Evolutionary conservation across 495 filamentous ascomycete genomes (phyloP).

Genomic region (Cudoniella acicularis): DNA sequence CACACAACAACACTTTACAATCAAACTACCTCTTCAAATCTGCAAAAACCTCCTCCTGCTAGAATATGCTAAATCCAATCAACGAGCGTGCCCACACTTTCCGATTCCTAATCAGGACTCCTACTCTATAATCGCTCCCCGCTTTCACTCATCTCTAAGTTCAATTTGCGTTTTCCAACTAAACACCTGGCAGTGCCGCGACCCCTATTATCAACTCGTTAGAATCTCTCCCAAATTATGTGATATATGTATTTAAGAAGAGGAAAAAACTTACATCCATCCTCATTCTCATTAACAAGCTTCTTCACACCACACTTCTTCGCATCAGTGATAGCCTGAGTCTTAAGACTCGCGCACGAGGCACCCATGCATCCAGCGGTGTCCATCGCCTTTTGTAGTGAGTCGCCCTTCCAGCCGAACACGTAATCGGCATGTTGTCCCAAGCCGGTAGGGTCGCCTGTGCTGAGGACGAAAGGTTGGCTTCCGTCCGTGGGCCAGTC

Average conservation of each 20-base stretch:
- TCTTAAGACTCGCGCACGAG: conserved; percentile 42
- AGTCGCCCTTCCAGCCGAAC: conserved; percentile 67
- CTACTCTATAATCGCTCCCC: not conserved
- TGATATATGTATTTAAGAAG: not conserved
- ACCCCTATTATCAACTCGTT: not conserved
- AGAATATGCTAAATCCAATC: not conserved
- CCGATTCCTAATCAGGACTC: not conserved
- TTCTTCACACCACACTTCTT: conserved; percentile 43
- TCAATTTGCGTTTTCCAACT: not conserved
- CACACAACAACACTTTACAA: not conserved
- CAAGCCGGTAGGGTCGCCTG: conserved; percentile 48
- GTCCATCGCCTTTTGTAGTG: conserved; percentile 59
- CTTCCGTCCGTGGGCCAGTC: conserved; percentile 44
- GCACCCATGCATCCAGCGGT: conserved; percentile 46
- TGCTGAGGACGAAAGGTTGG: conserved; percentile 41
- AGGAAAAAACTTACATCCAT: conserved; percentile 40
- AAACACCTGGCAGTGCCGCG: not conserved
- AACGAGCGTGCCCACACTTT: not conserved
- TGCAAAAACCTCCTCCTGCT: not conserved
- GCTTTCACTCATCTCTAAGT: not conserved
- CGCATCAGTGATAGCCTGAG: conserved; percentile 38
- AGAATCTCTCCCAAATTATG: not conserved
- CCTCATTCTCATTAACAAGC: conserved; percentile 38
- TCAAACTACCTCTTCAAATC: not conserved
- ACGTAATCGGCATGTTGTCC: conserved; percentile 66